These are phyloP conservation scores for Gilbertella persicaria DNA, from an alignment of 371 early-diverging fungal species.

Conservation along the genomic window DNA sequence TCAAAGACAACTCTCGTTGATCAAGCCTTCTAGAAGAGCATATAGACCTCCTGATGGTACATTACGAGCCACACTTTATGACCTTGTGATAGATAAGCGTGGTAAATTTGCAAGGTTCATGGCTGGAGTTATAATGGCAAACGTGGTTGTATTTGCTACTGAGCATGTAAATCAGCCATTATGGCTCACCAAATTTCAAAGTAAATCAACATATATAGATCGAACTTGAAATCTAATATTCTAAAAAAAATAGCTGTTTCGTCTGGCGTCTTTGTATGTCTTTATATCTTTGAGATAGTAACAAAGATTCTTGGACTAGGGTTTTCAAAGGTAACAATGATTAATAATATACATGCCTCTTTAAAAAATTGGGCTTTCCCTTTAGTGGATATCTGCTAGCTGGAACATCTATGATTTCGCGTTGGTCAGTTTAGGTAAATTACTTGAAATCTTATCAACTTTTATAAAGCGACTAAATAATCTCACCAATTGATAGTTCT, in stretches of 20 bases:
- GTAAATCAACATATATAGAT: constrained; percentile 9
- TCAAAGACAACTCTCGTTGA: constrained; percentile 45
- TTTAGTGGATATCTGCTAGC: constrained; percentile 43
- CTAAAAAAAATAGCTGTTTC: constrained; percentile 26
- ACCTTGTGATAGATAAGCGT: constrained; percentile 47
- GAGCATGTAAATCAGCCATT: constrained; percentile 40
- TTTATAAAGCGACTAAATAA: neutral
- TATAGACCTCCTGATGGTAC: constrained; percentile 33
- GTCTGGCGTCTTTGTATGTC: constrained; percentile 32
- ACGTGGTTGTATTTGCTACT: constrained; percentile 42
- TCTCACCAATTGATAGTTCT: neutral
- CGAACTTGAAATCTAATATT: too few species aligned
- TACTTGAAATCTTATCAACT: neutral
- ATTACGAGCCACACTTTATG: constrained; percentile 45
- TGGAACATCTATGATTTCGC: constrained; percentile 55
- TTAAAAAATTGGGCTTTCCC: neutral
- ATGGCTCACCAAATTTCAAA: constrained; percentile 34
- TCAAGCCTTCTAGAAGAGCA: constrained; percentile 47
- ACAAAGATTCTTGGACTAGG: constrained; percentile 51
- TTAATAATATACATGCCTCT: neutral
- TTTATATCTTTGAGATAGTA: constrained; percentile 44
- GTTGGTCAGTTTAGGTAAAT: constrained; percentile 33
- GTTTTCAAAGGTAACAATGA: constrained; percentile 37
- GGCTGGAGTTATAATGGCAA: constrained; percentile 32
- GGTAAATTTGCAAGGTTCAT: constrained; percentile 45